A percentile compares a stretch with the other conserved stretches of the same genome.
Conservation (phyloP, 2,329 filamentous ascomycete genomes). For the Paecilomyces sp. region DNA sequence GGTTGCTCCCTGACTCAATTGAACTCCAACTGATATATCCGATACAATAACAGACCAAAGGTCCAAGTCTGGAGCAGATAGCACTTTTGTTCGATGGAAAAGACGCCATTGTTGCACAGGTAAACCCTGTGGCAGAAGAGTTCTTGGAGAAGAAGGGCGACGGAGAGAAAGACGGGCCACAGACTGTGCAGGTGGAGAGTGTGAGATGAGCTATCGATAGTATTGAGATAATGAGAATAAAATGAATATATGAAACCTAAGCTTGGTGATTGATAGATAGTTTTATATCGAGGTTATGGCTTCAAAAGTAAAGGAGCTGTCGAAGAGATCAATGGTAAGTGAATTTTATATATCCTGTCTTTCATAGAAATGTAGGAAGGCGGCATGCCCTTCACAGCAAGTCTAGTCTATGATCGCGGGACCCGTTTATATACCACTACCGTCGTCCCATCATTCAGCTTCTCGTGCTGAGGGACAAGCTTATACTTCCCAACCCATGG, state of each 20-base stretch:
- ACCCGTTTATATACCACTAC: constrained; percentile 13
- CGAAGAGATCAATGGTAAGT: too few species aligned
- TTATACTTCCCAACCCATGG: constrained; percentile 10
- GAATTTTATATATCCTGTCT: too few species aligned
- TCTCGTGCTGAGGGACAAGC: constrained; percentile 9
- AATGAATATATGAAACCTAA: too few species aligned
- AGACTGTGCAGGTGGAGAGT: neutral
- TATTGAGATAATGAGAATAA: too few species aligned
- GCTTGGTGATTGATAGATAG: too few species aligned
- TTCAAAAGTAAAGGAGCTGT: too few species aligned
- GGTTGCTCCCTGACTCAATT: too few species aligned
- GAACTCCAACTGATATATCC: too few species aligned
- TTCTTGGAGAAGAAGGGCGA: neutral
- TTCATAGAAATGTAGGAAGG: too few species aligned
- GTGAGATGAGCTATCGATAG: neutral
- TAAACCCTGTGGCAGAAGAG: neutral
- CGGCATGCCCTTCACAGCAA: neutral
- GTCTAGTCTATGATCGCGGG: neutral
- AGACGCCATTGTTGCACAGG: constrained; percentile 2
- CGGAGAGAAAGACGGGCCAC: neutral
- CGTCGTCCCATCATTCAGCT: constrained; percentile 12
- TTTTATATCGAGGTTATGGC: too few species aligned
- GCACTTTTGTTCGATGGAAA: constrained; percentile 21
- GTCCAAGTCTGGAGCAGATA: constrained; percentile 13
- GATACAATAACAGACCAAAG: neutral